Conservation (phyloP, 2,329 filamentous ascomycete genomes). For the Colletotrichum tropicale region DNA sequence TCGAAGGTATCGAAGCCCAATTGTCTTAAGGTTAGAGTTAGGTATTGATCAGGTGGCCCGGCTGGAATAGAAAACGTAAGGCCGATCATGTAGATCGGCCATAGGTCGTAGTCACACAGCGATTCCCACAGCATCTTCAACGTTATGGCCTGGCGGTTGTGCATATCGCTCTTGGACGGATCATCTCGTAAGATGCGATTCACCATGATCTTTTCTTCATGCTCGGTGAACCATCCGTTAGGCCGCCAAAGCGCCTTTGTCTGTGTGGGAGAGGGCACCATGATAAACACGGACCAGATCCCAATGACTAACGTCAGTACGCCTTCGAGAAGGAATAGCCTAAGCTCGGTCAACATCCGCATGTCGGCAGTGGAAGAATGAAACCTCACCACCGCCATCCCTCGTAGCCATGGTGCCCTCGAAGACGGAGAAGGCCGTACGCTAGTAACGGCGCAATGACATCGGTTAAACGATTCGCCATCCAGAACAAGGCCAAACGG, state of each 20-base stretch:
- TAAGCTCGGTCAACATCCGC: not conserved
- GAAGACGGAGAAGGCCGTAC: conserved; percentile 28
- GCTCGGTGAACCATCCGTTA: conserved; percentile 60
- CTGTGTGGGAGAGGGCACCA: conserved; percentile 33
- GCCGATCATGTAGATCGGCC: conserved; percentile 57
- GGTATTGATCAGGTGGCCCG: conserved; percentile 24
- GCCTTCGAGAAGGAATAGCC: not conserved
- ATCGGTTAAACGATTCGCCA: conserved; percentile 24
- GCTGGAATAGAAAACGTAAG: conserved; percentile 40
- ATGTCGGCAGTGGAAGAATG: not conserved
- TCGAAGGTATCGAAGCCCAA: conserved; percentile 45
- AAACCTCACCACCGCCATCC: conserved; percentile 25
- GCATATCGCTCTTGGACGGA: conserved; percentile 58
- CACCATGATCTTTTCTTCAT: conserved; percentile 62
- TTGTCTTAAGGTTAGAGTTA: conserved; percentile 24
- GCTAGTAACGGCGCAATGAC: conserved; percentile 29
- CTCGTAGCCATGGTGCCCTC: conserved; percentile 23
- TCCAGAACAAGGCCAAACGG: conserved; percentile 26
- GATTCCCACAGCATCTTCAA: conserved; percentile 48
- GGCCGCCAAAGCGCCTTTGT: conserved; percentile 51
- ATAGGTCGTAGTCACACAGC: conserved; percentile 58
- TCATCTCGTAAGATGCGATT: conserved; percentile 60
- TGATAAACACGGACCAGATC: conserved; percentile 30
- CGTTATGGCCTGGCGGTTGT: conserved; percentile 57
- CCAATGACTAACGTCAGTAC: conserved; percentile 25